These are phyloP conservation scores for Sporothrix dimorphospora DNA, from an alignment of 2,329 filamentous ascomycete genomes.

Conservation along the genomic window DNA sequence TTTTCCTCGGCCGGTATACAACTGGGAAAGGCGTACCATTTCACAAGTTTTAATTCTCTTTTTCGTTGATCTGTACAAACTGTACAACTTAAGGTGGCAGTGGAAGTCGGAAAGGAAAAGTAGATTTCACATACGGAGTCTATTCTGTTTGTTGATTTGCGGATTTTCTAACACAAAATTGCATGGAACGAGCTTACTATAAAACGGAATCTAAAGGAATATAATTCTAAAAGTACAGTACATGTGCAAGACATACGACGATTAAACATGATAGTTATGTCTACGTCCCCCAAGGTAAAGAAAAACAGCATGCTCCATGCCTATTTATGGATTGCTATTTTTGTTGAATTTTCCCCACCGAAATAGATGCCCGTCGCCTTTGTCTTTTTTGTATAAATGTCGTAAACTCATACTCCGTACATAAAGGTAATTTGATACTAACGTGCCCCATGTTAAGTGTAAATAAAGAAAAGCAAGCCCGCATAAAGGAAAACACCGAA, in stretches of 20 bases:
- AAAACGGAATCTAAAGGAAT: neutral
- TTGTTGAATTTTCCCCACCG: neutral
- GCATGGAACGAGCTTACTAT: neutral
- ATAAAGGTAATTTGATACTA: neutral
- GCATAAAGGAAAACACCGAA: neutral
- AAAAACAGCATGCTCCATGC: neutral
- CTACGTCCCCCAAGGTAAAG: too few relatives aligned
- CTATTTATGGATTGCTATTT: neutral
- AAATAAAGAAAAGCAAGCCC: neutral
- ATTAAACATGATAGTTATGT: too few relatives aligned
- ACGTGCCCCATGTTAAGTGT: neutral
- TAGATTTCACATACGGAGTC: neutral
- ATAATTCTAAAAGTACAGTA: neutral
- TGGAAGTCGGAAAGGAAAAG: neutral
- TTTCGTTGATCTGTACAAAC: neutral
- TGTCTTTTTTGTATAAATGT: neutral
- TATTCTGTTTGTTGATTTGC: neutral
- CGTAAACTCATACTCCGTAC: conserved; percentile 3
- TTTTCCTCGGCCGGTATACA: conserved; percentile 11
- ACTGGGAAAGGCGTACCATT: conserved; percentile 14
- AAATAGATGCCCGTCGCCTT: neutral
- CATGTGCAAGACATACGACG: neutral
- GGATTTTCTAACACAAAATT: neutral
- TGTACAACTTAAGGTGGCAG: neutral
- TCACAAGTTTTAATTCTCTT: neutral